phyloP scores from a whole-genome alignment of 1,284 basidiomycete species.

The Takashimella tepidaria region DNA sequence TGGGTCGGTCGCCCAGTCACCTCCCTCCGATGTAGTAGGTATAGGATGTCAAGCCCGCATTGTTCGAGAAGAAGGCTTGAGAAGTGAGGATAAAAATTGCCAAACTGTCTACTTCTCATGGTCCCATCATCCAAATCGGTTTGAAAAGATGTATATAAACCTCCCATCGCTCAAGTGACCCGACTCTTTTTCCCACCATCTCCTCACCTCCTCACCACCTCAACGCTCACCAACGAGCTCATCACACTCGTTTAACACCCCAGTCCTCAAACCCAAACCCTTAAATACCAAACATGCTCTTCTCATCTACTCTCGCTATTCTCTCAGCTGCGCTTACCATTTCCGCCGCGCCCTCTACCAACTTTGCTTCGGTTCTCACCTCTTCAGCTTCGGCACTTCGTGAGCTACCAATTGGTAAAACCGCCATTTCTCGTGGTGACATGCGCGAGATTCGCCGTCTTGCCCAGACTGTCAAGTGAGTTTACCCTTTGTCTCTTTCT shows the following conservation, averaged over 20 bases:
- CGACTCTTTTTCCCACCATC: not conserved
- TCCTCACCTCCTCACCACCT: not conserved
- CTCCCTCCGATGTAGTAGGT: too few relatives aligned
- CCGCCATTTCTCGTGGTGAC: conserved; percentile 7
- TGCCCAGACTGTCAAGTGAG: conserved; percentile 27
- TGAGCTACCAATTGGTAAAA: not conserved
- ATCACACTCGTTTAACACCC: not conserved
- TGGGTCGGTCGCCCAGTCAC: too few relatives aligned
- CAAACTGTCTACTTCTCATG: too few relatives aligned
- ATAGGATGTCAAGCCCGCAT: not conserved
- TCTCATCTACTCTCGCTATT: not conserved
- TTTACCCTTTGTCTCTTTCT: not conserved
- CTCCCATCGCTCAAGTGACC: not conserved
- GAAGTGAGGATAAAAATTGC: not conserved
- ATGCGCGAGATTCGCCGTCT: conserved; percentile 24
- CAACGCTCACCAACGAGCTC: not conserved
- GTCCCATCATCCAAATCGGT: not conserved
- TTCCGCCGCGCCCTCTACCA: not conserved
- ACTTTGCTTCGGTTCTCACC: not conserved
- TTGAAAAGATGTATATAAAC: not conserved
- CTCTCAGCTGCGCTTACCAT: not conserved
- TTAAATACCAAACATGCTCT: not conserved
- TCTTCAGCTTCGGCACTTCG: not conserved
- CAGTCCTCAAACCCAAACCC: not conserved
- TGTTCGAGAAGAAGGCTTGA: not conserved